Base-by-base conservation (phyloP, 2,329 filamentous ascomycete genomes). In the Aureobasidium uvarum region DNA sequence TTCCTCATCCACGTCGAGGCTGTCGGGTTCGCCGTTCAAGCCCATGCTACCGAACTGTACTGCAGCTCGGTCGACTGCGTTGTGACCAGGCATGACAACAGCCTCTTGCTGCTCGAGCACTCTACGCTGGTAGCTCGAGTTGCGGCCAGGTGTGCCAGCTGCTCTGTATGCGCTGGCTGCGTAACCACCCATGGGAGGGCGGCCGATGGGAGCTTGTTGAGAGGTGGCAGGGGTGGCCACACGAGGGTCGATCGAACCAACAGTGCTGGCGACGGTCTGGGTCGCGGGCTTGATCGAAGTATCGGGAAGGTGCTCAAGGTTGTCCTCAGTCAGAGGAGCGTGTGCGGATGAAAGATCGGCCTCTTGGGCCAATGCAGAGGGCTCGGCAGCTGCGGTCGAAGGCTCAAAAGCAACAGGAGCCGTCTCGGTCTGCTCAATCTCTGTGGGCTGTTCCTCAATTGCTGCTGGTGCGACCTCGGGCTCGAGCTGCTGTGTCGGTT, bases 21-120 rank as follows among this genome's bases (percentile, higher is more conserved):
- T 90, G 33, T 73, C 73, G 20, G 75, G 75, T 56, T 93, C 90
- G 62, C 88, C 92, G 74, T 91, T 93, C 73, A 99, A 78, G 74
- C 89, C 96, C 83, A 99, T 91, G 76, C 93, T 96, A 69, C 95
- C 95, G 76, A 99, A 99, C 75, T 98, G 94, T 56, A 99, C 92
- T 58, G 93, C 90, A 70, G 94, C 87, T 72, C 92, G 89, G 76
- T 98, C 94, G 33, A 99, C 90, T 62, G 95, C 93, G 71, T 95
- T 92, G 81, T 97, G 96, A 67, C 91, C 92, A 52, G 95, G 95
- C 94, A 99, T 97, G 69, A 96, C 92, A 46, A 99, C 95, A 66
- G 95, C 92, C 80, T 99, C 95, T 77, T 96, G 93, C 76, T 99
- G 95, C 72, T 98, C 93, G 73, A 96, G 83, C 63, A 97, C 85